Evolutionary conservation across 2,329 filamentous ascomycete species (phyloP), one percentile per base, ranked within the genome.

Genomic region (Botrytis elliptica): DNA sequence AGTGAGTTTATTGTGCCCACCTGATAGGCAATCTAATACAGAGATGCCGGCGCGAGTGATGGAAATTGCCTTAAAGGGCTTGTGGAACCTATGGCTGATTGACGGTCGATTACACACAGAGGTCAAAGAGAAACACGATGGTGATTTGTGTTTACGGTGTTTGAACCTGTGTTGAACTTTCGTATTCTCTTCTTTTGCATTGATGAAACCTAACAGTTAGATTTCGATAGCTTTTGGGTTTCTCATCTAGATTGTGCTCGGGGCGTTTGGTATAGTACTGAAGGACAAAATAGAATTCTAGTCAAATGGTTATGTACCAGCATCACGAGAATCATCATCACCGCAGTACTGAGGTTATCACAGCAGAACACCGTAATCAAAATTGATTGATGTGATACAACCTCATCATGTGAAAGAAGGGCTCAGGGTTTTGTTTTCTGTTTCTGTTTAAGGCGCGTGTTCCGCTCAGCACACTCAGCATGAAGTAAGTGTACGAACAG

Each of bases 21-120:
- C 25, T 67, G 70, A 72, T 71, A 57, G 70, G 46, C 70, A 71
- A 40, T 71, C 70, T 66, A 57, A 40, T 71, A 57, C 22, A 72
- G 46, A 44, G 38, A 38, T 40, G 29, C 49, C 63, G 44, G 63
- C 49, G 49, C 52, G 62, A 72, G 52, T 29, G 52, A 57, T 57
- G 59, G 29, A 60, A 29, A 67, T 67, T 72, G 40, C 44, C 9
- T 14, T 46, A 22, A 59, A 67, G 25, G 60, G 63, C 63, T 62
- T 68, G 71, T 72, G 63, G 36, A 72, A 72, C 71, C 52, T 62
- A 68, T 72, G 71, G 71, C 71, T 42, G 64, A 67, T 38, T 67
- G 70, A 72, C 49, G 70, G 70, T 36, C 66, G 40, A 67, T 36
- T 72, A 62, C 63, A 72, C 67, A 60, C n/a, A 22, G 46, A 68